phyloP scores from a whole-genome alignment of 2,329 filamentous ascomycete species.

The Anthostomella pinea region DNA sequence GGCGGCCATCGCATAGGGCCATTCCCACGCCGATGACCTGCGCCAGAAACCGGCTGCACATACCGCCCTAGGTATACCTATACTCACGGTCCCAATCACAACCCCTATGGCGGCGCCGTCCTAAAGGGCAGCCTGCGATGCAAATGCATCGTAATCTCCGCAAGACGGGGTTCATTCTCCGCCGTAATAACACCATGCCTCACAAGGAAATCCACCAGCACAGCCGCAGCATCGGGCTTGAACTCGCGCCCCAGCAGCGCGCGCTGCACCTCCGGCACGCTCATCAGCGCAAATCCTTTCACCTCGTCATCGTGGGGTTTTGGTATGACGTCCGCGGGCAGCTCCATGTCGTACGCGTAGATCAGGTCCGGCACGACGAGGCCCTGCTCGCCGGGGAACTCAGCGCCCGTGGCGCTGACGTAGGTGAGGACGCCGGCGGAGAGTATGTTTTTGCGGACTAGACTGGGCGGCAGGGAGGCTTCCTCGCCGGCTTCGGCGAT shows the following conservation, averaged over 20 bases:
- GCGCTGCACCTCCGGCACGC: conserved; percentile 54
- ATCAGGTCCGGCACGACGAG: conserved; percentile 37
- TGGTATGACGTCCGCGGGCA: conserved; percentile 56
- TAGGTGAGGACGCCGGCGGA: conserved; percentile 64
- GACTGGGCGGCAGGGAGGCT: conserved; percentile 59
- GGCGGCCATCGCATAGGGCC: too few relatives aligned
- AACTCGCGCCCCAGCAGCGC: conserved; percentile 68
- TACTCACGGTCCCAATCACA: too few relatives aligned
- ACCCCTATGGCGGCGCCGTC: conserved; percentile 4
- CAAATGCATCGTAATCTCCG: conserved; percentile 58
- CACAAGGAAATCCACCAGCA: conserved; percentile 79
- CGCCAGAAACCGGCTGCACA: too few relatives aligned
- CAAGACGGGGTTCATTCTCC: conserved; percentile 69
- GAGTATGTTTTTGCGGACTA: conserved; percentile 52
- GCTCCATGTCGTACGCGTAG: conserved; percentile 75
- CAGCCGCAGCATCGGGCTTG: conserved; percentile 78
- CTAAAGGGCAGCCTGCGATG: conserved; percentile 41
- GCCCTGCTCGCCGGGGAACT: conserved; percentile 62
- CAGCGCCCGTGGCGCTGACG: conserved; percentile 58
- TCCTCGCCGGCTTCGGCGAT: conserved; percentile 70
- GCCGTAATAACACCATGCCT: conserved; percentile 70
- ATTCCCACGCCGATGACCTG: too few relatives aligned
- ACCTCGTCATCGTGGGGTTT: conserved; percentile 76
- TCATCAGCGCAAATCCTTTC: conserved; percentile 68
- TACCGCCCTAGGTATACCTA: too few relatives aligned